Conservation (phyloP, 192 early-diverging fungal species). For the Coemansia sp. region DNA sequence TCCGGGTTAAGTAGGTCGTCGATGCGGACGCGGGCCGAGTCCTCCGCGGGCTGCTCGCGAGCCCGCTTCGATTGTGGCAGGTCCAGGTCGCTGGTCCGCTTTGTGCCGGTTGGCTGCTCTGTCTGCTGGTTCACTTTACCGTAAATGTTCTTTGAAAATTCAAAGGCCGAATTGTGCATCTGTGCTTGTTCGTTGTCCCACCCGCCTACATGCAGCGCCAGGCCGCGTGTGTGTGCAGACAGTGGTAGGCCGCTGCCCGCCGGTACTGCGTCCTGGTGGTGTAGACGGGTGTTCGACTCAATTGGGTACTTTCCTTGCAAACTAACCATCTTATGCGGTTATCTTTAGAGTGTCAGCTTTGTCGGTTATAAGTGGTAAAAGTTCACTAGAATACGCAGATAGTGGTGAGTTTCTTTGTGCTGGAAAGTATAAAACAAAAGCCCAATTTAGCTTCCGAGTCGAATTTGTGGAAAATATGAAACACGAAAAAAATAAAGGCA, state of each 20-base stretch:
- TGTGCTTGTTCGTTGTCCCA: slow-evolving; percentile 27
- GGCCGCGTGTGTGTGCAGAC: slow-evolving; percentile 25
- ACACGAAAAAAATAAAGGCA: slow-evolving; percentile 18
- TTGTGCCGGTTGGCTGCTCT: background rate
- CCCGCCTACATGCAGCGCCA: slow-evolving; percentile 56
- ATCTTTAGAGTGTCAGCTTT: slow-evolving; percentile 10
- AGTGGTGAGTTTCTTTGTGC: background rate
- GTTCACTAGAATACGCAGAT: background rate
- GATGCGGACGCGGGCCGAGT: slow-evolving; percentile 37
- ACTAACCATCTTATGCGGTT: slow-evolving; percentile 34
- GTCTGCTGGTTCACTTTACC: slow-evolving; percentile 10
- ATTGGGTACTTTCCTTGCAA: slow-evolving; percentile 25
- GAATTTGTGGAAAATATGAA: slow-evolving; percentile 7
- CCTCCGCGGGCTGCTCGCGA: background rate
- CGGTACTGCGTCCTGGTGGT: slow-evolving; percentile 36
- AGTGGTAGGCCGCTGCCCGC: background rate
- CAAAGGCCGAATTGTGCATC: slow-evolving; percentile 12
- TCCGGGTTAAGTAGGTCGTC: slow-evolving; percentile 53
- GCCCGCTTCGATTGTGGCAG: slow-evolving; percentile 9
- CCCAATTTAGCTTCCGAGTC: too few relatives aligned
- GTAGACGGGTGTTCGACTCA: slow-evolving; percentile 55
- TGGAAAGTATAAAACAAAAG: background rate
- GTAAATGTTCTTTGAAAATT: slow-evolving; percentile 8
- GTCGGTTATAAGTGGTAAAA: too few relatives aligned
- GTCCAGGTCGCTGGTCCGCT: slow-evolving; percentile 8